Conservation (phyloP, 352 stramenopile species). For the Globisporangium cylindrosporum region DNA sequence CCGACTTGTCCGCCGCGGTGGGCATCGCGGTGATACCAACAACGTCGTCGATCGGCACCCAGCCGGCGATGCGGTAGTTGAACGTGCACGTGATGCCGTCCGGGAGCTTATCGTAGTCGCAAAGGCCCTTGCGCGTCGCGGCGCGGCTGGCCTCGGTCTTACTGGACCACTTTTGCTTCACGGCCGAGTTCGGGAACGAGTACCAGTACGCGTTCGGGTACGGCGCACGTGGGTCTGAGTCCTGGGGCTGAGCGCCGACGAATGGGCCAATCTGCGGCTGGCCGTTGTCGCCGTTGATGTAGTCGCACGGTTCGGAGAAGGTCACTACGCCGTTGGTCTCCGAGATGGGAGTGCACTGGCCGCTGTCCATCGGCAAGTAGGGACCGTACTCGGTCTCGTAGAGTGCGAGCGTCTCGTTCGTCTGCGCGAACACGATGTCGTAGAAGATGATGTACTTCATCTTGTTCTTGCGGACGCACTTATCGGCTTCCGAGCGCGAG, state of each 20-base stretch:
- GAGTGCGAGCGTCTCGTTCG: constrained; percentile 70
- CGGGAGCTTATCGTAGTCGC: constrained; percentile 16
- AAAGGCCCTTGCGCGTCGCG: background rate
- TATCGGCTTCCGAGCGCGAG: constrained; percentile 14
- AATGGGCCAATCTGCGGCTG: constrained; percentile 68
- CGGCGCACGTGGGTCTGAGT: constrained; percentile 45
- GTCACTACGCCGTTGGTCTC: constrained; percentile 25
- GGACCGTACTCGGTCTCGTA: constrained; percentile 71
- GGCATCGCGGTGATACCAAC: constrained; percentile 67
- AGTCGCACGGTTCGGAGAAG: constrained; percentile 57
- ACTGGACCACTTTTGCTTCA: constrained; percentile 8
- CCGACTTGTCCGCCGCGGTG: constrained; percentile 21
- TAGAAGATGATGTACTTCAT: constrained; percentile 85
- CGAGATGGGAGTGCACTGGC: constrained; percentile 48
- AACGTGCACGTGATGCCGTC: constrained; percentile 69
- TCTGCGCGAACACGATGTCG: constrained; percentile 69
- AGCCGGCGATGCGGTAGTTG: constrained; percentile 70
- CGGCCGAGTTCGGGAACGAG: constrained; percentile 77
- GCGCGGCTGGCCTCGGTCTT: constrained; percentile 4
- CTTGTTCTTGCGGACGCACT: constrained; percentile 64
- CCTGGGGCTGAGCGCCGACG: constrained; percentile 47
- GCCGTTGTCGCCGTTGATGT: constrained; percentile 69
- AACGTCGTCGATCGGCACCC: constrained; percentile 67
- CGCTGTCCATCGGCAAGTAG: constrained; percentile 66
- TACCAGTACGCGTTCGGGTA: constrained; percentile 80